A percentile compares a stretch with the other conserved stretches of the same genome.
phyloP scores from a whole-genome alignment of 306 rosid species.

The Sesbania bispinosa region DNA sequence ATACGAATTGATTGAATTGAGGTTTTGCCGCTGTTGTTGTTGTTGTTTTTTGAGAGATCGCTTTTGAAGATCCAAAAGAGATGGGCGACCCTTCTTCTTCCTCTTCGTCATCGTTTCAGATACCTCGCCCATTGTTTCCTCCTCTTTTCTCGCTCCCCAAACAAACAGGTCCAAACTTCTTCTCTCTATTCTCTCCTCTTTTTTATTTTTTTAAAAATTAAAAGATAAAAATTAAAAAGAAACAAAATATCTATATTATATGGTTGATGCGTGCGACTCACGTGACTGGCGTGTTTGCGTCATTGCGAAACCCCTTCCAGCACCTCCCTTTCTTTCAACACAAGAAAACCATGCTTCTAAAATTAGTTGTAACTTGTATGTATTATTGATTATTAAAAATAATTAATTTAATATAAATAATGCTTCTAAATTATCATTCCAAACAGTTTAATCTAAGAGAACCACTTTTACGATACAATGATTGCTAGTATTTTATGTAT shows the following conservation, averaged over 20 bases:
- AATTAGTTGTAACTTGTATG: too few species aligned
- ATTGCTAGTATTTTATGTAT: too few species aligned
- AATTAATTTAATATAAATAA: too few species aligned
- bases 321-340: too few species aligned
- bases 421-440: too few species aligned
- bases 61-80: constrained; percentile 94
- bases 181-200: too few species aligned
- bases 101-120: constrained; percentile 60
- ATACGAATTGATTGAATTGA: constrained; percentile 33
- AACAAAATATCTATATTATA: neutral
- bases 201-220: neutral
- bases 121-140: constrained; percentile 64
- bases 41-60: constrained; percentile 67
- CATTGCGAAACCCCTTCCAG: too few species aligned
- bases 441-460: too few species aligned
- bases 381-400: too few species aligned
- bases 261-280: constrained; percentile 2
- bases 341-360: too few species aligned
- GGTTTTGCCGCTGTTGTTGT: constrained; percentile 30
- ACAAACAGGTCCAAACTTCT: constrained; percentile 26
- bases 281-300: neutral
- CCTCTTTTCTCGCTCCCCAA: constrained; percentile 48
- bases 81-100: constrained; percentile 98
- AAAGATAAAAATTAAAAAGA: too few species aligned
- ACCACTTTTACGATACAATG: too few species aligned